Evolutionary conservation across 768 basidiomycete species (phyloP).

Genomic region (Pilatotrama ljubarskyi): DNA sequence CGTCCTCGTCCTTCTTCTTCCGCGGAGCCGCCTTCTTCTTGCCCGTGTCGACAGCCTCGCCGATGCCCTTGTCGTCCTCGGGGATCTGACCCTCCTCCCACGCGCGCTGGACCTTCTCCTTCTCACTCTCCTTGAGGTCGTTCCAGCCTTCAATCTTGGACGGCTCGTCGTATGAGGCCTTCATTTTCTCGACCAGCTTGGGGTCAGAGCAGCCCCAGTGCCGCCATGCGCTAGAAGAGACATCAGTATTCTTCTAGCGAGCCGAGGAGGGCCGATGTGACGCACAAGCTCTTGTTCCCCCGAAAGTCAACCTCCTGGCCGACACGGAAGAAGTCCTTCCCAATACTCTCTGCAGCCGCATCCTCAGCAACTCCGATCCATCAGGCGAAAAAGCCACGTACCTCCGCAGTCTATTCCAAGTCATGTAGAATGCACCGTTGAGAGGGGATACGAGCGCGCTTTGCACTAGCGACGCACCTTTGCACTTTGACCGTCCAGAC

Average conservation of each 20-base stretch:
- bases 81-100: conserved; percentile 45
- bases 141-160: conserved; percentile 46
- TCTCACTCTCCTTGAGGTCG: conserved; percentile 39
- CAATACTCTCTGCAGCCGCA: conserved; percentile 33
- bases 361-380: neutral
- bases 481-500: conserved; percentile 35
- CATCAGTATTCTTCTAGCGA: neutral
- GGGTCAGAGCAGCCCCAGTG: conserved; percentile 47
- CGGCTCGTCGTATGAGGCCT: conserved; percentile 36
- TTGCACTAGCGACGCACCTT: conserved; percentile 24
- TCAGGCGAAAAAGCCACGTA: neutral
- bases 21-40: conserved; percentile 28
- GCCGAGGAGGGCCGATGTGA: neutral
- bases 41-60: conserved; percentile 29
- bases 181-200: conserved; percentile 39
- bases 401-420: conserved; percentile 19
- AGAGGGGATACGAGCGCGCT: neutral
- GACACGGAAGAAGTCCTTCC: conserved; percentile 43
- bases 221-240: conserved; percentile 35
- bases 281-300: conserved; percentile 38
- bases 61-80: conserved; percentile 34
- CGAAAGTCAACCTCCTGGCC: conserved; percentile 43
- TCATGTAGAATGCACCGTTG: neutral
- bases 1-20: conserved; percentile 30
- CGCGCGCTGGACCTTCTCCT: conserved; percentile 44